Base-by-base conservation (phyloP, 441 rosid genomes). In the Eutrema salsugineum region DNA sequence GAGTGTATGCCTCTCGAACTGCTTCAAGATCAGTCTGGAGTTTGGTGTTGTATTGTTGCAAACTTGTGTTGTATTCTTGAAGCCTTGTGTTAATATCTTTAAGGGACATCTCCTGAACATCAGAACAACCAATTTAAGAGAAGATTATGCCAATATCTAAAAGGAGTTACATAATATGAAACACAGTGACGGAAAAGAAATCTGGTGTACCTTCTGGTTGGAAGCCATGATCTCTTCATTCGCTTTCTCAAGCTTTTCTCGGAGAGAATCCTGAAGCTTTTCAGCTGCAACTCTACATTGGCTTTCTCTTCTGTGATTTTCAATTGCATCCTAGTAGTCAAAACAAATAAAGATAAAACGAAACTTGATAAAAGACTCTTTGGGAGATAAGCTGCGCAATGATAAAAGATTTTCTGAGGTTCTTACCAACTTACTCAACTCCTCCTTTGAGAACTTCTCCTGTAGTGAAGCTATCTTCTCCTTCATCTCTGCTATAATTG, bases 31-130 rank as follows among this genome's bases (percentile, higher is more conserved):
- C 96, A 46, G 81, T 75, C 59, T 86, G 94, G 36, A 92, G 87
- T 73, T 89, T 91, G 69, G 85, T 83, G 69, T 87, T 94, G 79
- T 88, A 90, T 71, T 87, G 94, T 44, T 88, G 98, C 64, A 95
- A 79, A 78, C 91, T 91, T n/a, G 84, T 76, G 78, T 93, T 90
- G 79, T 96, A 96, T 76, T 88, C 98, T 77, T 96, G 97, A 72
- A 83, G 72, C 65, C 90, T 88, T 78, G 89, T 96, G 83, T 84
- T 84, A 80, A 82, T 88, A 71, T 88, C 93, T 35, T 87, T 94
- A 50, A 87, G 88, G 24, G 93, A 78, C 20, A 60, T 66, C 35
- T 80, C 89, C 99, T 96, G 78, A 4, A 63, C 15, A 49, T 4
- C 8, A 78, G 78, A 60, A 67, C 48, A 73, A 68, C 61, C 66